Conservation (phyloP, 345 rosid genomes). For the Murraya paniculata region DNA sequence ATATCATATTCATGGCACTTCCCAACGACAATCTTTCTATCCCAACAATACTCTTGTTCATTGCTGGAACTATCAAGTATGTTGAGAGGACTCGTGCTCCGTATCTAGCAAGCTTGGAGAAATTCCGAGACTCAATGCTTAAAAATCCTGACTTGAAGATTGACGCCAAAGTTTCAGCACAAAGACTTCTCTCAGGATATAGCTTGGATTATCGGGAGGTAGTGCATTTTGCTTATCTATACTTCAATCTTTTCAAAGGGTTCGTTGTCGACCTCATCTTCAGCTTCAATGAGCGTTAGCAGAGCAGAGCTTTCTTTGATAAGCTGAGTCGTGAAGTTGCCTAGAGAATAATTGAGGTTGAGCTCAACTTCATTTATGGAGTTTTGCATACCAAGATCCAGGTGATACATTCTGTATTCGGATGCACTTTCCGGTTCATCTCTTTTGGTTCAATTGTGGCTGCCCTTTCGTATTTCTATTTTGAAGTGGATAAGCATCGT, state of each 20-base stretch:
- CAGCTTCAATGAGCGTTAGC: conserved; percentile 38
- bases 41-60: conserved; percentile 37
- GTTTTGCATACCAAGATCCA: conserved; percentile 51
- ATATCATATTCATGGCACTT: conserved; percentile 37
- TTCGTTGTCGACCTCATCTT: conserved; percentile 58
- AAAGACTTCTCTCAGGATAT: too few species aligned
- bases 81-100: conserved; percentile 57
- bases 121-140: conserved; percentile 58
- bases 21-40: conserved; percentile 26
- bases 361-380: conserved; percentile 64
- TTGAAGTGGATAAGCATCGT: conserved; percentile 23
- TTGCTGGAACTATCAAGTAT: conserved; percentile 55
- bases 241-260: conserved; percentile 48
- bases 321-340: conserved; percentile 29
- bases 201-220: conserved; percentile 19
- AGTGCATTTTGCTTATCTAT: conserved; percentile 34
- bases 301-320: conserved; percentile 46
- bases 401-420: conserved; percentile 37
- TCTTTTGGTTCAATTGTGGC: conserved; percentile 30
- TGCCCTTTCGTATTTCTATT: conserved; percentile 35
- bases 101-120: conserved; percentile 56
- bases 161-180: too few species aligned
- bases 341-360: conserved; percentile 46
- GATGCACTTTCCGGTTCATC: conserved; percentile 28
- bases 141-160: conserved; percentile 34